These are phyloP conservation scores for Pseudopyricularia javanii DNA, from an alignment of 2,329 filamentous ascomycete species.

Conservation along the genomic window DNA sequence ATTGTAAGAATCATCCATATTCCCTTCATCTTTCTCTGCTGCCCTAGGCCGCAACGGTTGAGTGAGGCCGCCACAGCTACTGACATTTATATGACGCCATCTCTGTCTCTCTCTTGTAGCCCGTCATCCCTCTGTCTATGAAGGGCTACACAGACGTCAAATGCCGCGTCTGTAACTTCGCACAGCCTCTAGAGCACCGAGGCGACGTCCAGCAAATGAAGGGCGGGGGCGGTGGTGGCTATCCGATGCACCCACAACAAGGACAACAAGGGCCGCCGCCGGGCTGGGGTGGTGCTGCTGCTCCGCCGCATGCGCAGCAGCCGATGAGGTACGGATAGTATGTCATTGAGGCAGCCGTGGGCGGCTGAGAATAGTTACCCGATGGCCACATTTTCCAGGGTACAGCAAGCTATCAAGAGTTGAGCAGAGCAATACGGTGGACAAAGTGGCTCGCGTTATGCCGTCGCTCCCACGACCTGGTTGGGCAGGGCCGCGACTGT, in stretches of 20 bases:
- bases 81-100: too few relatives aligned
- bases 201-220: conserved; percentile 42
- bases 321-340: conserved; percentile 8
- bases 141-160: conserved; percentile 56
- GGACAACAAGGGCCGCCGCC: conserved; percentile 17
- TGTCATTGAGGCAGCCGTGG: background rate
- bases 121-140: conserved; percentile 58
- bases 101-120: conserved; percentile 29
- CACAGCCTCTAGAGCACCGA: conserved; percentile 49
- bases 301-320: conserved; percentile 8
- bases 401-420: too few relatives aligned
- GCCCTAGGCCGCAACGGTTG: conserved; percentile 5
- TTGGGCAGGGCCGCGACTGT: too few relatives aligned
- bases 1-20: conserved; percentile 32
- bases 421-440: background rate
- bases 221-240: conserved; percentile 18
- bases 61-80: background rate
- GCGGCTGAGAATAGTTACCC: too few relatives aligned
- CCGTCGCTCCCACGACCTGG: background rate
- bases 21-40: background rate
- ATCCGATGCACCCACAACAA: conserved; percentile 22
- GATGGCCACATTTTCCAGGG: too few relatives aligned
- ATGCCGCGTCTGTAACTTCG: conserved; percentile 67
- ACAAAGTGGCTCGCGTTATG: background rate
- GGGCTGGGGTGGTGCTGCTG: conserved; percentile 15